These are phyloP conservation scores for Byssothecium circinans DNA, from an alignment of 2,329 filamentous ascomycete species.

Conservation along the genomic window DNA sequence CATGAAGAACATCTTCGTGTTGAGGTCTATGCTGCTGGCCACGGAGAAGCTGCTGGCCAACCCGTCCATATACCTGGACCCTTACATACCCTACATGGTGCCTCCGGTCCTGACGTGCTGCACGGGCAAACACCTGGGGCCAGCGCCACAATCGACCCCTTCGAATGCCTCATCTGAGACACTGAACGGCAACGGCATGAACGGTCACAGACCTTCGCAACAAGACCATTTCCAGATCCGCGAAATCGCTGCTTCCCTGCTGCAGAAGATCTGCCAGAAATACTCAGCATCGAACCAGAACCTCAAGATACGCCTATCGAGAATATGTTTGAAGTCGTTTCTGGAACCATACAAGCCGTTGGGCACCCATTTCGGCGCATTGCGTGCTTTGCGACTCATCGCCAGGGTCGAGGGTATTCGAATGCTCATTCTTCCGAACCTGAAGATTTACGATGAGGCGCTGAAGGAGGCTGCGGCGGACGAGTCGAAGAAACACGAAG, in stretches of 20 bases:
- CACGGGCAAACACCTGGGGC: conserved; percentile 78
- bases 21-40: conserved; percentile 91
- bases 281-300: conserved; percentile 80
- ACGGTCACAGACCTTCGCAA: conserved; percentile 21
- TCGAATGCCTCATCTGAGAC: conserved; percentile 54
- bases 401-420: conserved; percentile 69
- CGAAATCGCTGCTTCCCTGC: conserved; percentile 79
- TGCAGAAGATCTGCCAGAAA: conserved; percentile 76
- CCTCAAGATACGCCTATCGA: conserved; percentile 82
- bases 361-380: conserved; percentile 84
- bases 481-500: conserved; percentile 58
- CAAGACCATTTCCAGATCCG: conserved; percentile 75
- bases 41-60: conserved; percentile 83
- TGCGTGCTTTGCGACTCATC: conserved; percentile 76
- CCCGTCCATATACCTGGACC: conserved; percentile 72
- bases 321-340: conserved; percentile 92
- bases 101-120: conserved; percentile 91
- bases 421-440: conserved; percentile 66
- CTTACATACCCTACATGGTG: conserved; percentile 70
- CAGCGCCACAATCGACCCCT: conserved; percentile 53
- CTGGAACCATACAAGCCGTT: conserved; percentile 82
- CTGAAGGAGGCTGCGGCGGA: conserved; percentile 56
- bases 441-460: conserved; percentile 64
- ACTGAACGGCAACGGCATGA: conserved; percentile 35
- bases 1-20: conserved; percentile 83